phyloP scores from a whole-genome alignment of 305 asterid genomes.

The Fraxinus paxiana region DNA sequence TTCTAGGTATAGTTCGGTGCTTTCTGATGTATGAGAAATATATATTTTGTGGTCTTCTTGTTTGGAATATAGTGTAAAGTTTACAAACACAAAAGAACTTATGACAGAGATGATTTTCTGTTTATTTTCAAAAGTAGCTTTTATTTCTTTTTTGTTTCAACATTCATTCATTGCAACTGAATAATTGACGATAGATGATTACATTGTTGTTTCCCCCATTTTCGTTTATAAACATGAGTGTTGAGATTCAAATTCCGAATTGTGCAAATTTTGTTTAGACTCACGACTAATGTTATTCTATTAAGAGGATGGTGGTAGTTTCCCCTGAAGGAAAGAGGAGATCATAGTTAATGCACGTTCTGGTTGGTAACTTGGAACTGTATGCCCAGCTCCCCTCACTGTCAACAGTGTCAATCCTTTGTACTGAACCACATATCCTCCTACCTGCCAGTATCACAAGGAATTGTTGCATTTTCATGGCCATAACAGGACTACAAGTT shows the following conservation, averaged over 20 bases:
- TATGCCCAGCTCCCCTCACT: conserved; percentile 49
- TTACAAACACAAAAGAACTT: neutral
- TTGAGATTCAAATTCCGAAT: neutral
- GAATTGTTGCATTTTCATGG: neutral
- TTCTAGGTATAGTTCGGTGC: neutral
- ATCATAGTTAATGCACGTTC: conserved; percentile 34
- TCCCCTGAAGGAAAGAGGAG: conserved; percentile 36
- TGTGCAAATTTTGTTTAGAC: neutral
- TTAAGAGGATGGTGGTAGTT: conserved; percentile 26
- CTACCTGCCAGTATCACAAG: conserved; percentile 28
- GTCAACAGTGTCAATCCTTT: conserved; percentile 36
- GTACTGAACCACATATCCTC: conserved; percentile 42
- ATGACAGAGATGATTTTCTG: neutral
- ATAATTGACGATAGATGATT: neutral
- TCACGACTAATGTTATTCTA: neutral
- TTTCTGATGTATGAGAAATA: neutral
- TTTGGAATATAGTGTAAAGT: neutral
- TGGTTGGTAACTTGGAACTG: conserved; percentile 44
- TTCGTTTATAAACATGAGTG: neutral
- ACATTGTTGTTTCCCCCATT: neutral
- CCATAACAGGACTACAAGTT: neutral
- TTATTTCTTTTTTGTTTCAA: neutral
- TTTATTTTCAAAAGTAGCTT: neutral
- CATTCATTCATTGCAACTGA: neutral
- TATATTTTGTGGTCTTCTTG: neutral